These are phyloP conservation scores for Fragaria vesca DNA, from an alignment of 306 rosid genomes.

Conservation along the genomic window DNA sequence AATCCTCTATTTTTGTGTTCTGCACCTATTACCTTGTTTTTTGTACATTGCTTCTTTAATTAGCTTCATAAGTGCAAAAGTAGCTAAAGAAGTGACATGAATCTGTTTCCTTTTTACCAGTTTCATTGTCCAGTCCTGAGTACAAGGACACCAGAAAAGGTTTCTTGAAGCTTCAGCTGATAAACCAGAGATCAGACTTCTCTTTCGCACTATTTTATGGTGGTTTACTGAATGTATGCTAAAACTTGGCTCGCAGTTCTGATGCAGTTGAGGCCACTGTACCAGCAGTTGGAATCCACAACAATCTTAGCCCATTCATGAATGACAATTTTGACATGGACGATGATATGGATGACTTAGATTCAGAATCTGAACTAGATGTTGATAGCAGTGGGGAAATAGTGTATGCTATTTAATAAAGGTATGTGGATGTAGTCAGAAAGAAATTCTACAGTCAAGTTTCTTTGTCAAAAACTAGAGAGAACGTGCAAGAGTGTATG, in stretches of 20 bases:
- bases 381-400: constrained; percentile 94
- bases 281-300: constrained; percentile 64
- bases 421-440: constrained; percentile 16
- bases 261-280: constrained; percentile 60
- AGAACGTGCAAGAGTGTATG: constrained; percentile 22
- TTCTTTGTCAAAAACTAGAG: constrained; percentile 20
- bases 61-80: too few species aligned
- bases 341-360: constrained; percentile 74
- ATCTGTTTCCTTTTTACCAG: constrained; percentile 40
- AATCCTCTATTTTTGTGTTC: constrained; percentile 65
- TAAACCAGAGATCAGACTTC: constrained; percentile 81
- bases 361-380: constrained; percentile 79
- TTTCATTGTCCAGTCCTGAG: constrained; percentile 50
- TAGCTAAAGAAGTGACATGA: neutral
- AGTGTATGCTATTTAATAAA: constrained; percentile 69
- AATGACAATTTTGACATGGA: constrained; percentile 57
- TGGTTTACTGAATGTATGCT: constrained; percentile 57
- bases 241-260: neutral
- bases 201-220: constrained; percentile 69
- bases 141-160: constrained; percentile 66
- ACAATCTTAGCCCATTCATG: constrained; percentile 41
- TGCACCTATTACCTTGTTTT: constrained; percentile 44
- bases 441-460: constrained; percentile 14
- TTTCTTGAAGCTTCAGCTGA: constrained; percentile 69
- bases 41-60: constrained; percentile 12